These are phyloP conservation scores for Borovskyia barvae DNA, from an alignment of 208 protist genomes.

Conservation along the genomic window DNA sequence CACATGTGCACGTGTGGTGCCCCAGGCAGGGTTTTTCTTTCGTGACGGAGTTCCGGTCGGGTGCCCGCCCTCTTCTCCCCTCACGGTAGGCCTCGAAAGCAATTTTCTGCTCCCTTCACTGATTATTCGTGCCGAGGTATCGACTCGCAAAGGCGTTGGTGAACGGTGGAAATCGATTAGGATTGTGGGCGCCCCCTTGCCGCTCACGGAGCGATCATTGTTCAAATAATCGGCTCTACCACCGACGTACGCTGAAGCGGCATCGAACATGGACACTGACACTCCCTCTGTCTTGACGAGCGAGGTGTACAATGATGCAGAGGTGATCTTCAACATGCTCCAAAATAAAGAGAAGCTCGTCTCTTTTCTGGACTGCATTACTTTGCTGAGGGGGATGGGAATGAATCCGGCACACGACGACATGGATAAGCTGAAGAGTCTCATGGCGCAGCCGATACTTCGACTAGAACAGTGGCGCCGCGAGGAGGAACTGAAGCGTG, in stretches of 20 bases:
- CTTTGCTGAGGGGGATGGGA: constrained; percentile 85
- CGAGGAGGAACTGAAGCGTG: constrained; percentile 74
- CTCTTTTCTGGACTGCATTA: constrained; percentile 89
- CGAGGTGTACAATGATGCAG: constrained; percentile 87
- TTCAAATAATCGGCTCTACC: not conserved
- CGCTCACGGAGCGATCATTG: not conserved
- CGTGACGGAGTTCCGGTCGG: too few species aligned
- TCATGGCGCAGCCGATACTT: constrained; percentile 75
- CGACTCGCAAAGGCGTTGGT: not conserved
- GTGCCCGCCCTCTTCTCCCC: too few species aligned
- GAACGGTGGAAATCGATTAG: too few species aligned
- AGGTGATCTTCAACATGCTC: constrained; percentile 72
- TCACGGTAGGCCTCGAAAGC: too few species aligned
- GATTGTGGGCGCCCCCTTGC: not conserved
- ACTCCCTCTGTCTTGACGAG: constrained; percentile 82
- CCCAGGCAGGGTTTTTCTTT: not conserved
- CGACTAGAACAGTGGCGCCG: constrained; percentile 83
- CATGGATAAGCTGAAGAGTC: constrained; percentile 74
- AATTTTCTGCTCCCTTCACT: constrained; percentile 6
- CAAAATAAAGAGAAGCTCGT: constrained; percentile 89
- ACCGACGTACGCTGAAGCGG: not conserved
- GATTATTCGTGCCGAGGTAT: not conserved
- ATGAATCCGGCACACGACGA: constrained; percentile 88
- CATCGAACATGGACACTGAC: constrained; percentile 7
- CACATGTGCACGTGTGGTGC: not conserved